Conservation (phyloP, 176 grass and related monocot genomes). For the Avena atlantica region DNA sequence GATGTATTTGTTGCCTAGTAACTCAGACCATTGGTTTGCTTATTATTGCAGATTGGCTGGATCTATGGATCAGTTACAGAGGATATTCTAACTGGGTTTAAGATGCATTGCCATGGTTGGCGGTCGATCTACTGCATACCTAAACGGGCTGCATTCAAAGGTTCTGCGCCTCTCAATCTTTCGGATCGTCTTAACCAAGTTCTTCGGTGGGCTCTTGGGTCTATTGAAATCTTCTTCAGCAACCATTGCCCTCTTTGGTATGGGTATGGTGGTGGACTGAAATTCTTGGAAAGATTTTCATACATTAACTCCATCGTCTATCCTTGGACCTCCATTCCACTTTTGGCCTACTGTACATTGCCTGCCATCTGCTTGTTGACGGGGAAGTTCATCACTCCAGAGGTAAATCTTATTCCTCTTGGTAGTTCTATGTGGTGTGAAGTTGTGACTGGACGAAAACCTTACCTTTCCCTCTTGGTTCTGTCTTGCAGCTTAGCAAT, state of each 20-base stretch:
- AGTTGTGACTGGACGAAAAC: too few species aligned
- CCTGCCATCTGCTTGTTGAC: slow-evolving; percentile 92
- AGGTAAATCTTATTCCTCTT: slow-evolving; percentile 30
- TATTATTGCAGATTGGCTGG: slow-evolving; percentile 84
- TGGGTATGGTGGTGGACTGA: slow-evolving; percentile 77
- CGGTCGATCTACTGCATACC: slow-evolving; percentile 94
- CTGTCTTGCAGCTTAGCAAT: slow-evolving; percentile 73
- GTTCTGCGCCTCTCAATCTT: slow-evolving; percentile 87
- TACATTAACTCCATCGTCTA: slow-evolving; percentile 95
- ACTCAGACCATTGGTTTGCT: not conserved
- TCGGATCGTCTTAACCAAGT: slow-evolving; percentile 94
- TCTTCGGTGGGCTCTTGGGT: slow-evolving; percentile 89
- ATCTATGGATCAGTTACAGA: slow-evolving; percentile 89
- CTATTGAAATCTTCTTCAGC: slow-evolving; percentile 85
- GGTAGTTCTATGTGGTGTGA: not conserved
- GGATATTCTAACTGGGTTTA: slow-evolving; percentile 90
- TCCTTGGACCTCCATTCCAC: slow-evolving; percentile 84
- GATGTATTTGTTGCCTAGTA: not conserved
- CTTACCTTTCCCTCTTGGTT: slow-evolving; percentile 21
- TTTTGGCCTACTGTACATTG: slow-evolving; percentile 80
- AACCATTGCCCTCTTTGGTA: slow-evolving; percentile 98
- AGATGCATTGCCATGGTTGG: slow-evolving; percentile 92
- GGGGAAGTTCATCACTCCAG: slow-evolving; percentile 87
- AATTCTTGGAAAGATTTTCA: slow-evolving; percentile 81
- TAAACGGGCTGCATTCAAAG: slow-evolving; percentile 73